Base-by-base conservation (phyloP, 2,329 filamentous ascomycete genomes). In the Hirsutella thompsonii region DNA sequence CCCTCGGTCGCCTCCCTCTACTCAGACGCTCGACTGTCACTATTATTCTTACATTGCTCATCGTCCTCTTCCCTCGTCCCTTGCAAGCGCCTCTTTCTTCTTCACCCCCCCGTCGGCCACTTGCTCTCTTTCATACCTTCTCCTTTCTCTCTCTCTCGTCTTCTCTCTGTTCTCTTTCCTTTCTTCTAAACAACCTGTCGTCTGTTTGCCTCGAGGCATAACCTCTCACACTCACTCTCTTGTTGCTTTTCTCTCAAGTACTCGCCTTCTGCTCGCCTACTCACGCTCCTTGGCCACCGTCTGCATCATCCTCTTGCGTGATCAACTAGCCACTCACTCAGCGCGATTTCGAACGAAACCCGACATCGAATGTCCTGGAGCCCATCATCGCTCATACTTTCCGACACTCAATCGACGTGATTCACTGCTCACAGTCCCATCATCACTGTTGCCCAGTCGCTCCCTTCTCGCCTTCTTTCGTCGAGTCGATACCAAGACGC, bases 1-100 rank as follows among this genome's bases (percentile, higher is more conserved):
- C 35, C 45, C 45, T 46, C 46, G 46, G 45, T 46, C 46, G 19
- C 47, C 50, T 49, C 44, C 44, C 39, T 52, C 37, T 36, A 32
- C 41, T 46, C 39, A 40, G 38, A 30, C 36, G 42, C 37, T 16
- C 19, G 34, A 33, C 32, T 18, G 11, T 16, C 32, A 18, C 32
- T 10, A 18, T 18, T 34, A 34, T 34, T 34, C 32, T 34, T 34
- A 34, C 32, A 34, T 34, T 9, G 23, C 23, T 26, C 32, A 8
- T 32, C 32, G 2, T 34, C 6, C 32, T 34, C 32, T 34, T 34
- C 32, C 32, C 32, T 34, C 9, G 32, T 34, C 32, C 32, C 32
- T 34, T 19, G 32, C 32, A 16, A 34, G 32, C 32, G 32, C 32
- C 32, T 34, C 32, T 34, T 34, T 34, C 42, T 47, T 46, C 39